A percentile compares a stretch with the other conserved stretches of the same genome.
These are phyloP conservation scores for Lactarius psammicola DNA, from an alignment of 768 basidiomycete species.

Conservation along the genomic window DNA sequence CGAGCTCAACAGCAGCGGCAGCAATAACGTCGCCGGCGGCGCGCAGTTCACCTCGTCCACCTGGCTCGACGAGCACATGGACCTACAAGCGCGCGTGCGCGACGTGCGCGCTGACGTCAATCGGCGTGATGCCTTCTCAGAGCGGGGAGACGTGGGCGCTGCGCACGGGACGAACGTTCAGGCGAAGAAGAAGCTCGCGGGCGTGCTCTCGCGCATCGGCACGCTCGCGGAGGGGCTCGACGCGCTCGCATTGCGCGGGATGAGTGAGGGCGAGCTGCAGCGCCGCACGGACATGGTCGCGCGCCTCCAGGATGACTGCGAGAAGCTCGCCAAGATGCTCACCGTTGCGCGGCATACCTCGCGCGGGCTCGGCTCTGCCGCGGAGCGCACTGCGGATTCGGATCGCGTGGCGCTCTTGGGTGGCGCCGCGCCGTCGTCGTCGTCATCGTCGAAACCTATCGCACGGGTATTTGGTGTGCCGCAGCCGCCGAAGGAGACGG, in stretches of 20 bases:
- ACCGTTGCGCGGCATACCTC: constrained; percentile 64
- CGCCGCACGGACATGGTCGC: constrained; percentile 87
- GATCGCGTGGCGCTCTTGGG: constrained; percentile 64
- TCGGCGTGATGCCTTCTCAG: constrained; percentile 80
- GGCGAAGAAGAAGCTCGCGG: constrained; percentile 83
- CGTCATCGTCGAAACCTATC: constrained; percentile 39
- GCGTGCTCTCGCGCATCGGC: constrained; percentile 70
- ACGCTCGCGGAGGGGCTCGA: constrained; percentile 67
- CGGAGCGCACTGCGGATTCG: constrained; percentile 46
- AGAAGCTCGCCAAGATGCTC: constrained; percentile 82
- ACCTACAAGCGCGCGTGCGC: constrained; percentile 72
- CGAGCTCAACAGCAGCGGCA: constrained; percentile 28
- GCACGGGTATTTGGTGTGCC: constrained; percentile 78
- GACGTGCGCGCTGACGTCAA: constrained; percentile 84
- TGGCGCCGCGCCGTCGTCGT: not conserved
- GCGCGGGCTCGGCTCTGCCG: constrained; percentile 38
- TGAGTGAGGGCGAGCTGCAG: constrained; percentile 91
- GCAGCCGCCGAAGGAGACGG: constrained; percentile 68
- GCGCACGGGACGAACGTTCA: constrained; percentile 80
- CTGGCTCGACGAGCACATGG: constrained; percentile 89
- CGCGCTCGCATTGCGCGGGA: constrained; percentile 61
- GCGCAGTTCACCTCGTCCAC: constrained; percentile 67
- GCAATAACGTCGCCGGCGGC: constrained; percentile 27
- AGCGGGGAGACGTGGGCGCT: constrained; percentile 66
- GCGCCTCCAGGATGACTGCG: constrained; percentile 85